These are phyloP conservation scores for Coniella lustricola DNA, from an alignment of 2,329 filamentous ascomycete genomes.

Conservation along the genomic window DNA sequence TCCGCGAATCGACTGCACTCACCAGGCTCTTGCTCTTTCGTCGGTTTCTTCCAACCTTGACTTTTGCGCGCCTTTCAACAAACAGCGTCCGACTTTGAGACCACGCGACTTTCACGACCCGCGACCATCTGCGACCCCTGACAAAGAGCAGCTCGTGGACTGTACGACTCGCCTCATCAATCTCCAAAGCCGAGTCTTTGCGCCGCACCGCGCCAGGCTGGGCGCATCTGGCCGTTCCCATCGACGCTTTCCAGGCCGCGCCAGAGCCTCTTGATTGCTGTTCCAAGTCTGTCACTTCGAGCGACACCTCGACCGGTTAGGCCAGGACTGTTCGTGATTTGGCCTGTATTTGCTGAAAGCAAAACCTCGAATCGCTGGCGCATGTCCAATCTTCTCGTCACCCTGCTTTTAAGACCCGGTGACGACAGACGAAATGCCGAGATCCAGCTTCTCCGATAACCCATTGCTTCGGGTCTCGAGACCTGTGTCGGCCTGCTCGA, in stretches of 20 bases:
- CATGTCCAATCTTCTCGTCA: neutral
- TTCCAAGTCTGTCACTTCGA: neutral
- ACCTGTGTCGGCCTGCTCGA: conserved; percentile 71
- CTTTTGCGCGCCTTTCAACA: neutral
- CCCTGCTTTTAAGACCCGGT: neutral
- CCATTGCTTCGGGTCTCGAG: conserved; percentile 66
- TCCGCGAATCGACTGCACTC: neutral
- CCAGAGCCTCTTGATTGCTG: neutral
- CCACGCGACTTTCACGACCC: too few relatives aligned
- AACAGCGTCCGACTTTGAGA: neutral
- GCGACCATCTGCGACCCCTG: neutral
- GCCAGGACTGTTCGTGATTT: neutral
- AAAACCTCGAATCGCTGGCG: neutral
- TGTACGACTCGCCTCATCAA: neutral
- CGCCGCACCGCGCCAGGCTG: neutral
- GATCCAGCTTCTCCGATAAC: conserved; percentile 37
- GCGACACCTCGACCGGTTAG: neutral
- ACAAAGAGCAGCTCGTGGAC: neutral
- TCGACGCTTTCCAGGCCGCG: neutral
- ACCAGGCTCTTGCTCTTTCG: neutral
- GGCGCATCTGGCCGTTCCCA: neutral
- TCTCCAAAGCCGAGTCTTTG: neutral
- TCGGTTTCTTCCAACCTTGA: neutral
- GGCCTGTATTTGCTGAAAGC: neutral
- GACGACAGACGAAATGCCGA: conserved; percentile 26